Percentiles rank a stretch among this genome's conserved stretches.
Evolutionary conservation across 805 yeast species (phyloP).

Genomic region (Saccharomycopsis sp.): DNA sequence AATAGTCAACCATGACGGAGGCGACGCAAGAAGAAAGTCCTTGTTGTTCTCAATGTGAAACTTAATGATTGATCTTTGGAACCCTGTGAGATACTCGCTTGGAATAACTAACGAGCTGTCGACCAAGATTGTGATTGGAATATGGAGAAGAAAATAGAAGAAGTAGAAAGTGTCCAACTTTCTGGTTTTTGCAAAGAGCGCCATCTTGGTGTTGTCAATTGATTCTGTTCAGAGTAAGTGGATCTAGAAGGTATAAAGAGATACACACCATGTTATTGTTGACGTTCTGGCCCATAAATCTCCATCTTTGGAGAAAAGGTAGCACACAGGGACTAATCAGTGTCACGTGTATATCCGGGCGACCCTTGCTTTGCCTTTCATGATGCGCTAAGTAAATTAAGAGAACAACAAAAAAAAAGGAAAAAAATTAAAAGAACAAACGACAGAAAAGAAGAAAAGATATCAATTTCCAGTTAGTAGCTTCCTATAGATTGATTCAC

Average conservation of each 20-base stretch:
- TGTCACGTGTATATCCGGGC: not conserved
- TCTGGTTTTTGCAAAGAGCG: not conserved
- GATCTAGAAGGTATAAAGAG: no score
- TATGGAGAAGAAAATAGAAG: slow-evolving; percentile 54
- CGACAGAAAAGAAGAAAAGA: not conserved
- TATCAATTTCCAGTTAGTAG: no score
- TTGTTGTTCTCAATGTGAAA: slow-evolving; percentile 61
- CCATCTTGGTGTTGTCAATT: no score
- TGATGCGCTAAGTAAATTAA: not conserved
- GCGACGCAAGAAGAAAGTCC: slow-evolving; percentile 56
- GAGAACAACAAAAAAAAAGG: not conserved
- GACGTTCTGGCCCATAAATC: no score
- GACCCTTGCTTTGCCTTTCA: not conserved
- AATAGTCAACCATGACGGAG: slow-evolving; percentile 66
- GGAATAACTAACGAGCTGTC: slow-evolving; percentile 74
- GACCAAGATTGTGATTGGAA: slow-evolving; percentile 66
- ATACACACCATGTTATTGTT: no score
- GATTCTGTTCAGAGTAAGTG: no score
- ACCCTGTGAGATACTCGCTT: slow-evolving; percentile 33
- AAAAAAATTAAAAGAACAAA: not conserved
- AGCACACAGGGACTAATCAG: not conserved
- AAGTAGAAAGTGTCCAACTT: slow-evolving; percentile 39
- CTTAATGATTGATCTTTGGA: slow-evolving; percentile 44
- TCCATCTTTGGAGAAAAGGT: no score
- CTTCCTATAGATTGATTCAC: no score